Evolutionary conservation across 78 protist genomes (phyloP).

Genomic region (Guillardia theta): DNA sequence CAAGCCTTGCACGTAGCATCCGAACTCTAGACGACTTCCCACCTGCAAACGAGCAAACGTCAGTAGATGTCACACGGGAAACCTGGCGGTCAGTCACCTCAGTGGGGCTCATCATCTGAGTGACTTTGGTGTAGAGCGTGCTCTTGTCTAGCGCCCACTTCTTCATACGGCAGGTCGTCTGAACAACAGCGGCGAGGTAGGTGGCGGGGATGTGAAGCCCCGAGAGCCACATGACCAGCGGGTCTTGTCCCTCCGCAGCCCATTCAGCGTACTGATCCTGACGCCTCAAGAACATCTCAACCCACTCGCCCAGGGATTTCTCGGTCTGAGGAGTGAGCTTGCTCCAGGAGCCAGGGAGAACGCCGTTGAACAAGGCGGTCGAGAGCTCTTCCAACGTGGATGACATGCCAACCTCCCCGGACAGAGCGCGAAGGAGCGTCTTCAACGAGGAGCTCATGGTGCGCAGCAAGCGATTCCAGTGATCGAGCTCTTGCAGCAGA

Average conservation of each 20-base stretch:
- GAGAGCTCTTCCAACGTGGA: constrained; percentile 77
- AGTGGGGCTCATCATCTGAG: not conserved
- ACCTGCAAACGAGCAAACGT: not conserved
- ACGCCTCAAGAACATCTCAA: constrained; percentile 71
- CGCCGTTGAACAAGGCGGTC: constrained; percentile 68
- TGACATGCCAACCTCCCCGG: constrained; percentile 87
- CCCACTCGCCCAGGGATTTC: constrained; percentile 80
- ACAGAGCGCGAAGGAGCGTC: constrained; percentile 75
- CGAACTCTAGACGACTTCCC: constrained; percentile 48
- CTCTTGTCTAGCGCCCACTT: constrained; percentile 90
- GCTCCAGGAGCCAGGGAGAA: constrained; percentile 78
- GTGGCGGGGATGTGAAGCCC: constrained; percentile 91
- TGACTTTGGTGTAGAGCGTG: constrained; percentile 73
- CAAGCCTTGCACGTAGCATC: constrained; percentile 85
- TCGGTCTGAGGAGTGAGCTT: constrained; percentile 75
- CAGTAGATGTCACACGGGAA: not conserved
- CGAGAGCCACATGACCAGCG: constrained; percentile 88
- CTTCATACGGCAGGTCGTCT: constrained; percentile 82
- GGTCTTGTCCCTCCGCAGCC: constrained; percentile 69
- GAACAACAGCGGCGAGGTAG: constrained; percentile 86
- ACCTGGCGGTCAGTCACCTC: not conserved
- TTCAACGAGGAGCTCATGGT: constrained; percentile 62
- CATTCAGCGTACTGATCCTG: constrained; percentile 68
- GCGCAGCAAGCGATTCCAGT: constrained; percentile 76
- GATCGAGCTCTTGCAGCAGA: constrained; percentile 85